Evolutionary conservation across 2,329 filamentous ascomycete species (phyloP).

Genomic region (Ceratocystis harringtonii): DNA sequence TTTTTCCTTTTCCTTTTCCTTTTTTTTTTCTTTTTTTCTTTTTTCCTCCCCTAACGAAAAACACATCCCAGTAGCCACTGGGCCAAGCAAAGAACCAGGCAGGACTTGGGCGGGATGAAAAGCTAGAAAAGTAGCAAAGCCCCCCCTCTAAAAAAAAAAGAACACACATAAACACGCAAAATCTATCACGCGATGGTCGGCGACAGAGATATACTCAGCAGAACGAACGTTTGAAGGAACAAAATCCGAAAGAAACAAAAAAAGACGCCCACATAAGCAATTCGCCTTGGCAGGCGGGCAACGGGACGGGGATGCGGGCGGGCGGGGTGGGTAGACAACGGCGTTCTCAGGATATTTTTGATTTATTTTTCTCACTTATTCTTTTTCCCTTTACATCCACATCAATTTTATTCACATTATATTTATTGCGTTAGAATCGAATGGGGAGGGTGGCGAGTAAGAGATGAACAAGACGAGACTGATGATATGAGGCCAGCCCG

Average conservation of each 20-base stretch:
- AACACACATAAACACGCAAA: background rate
- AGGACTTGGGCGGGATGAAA: background rate
- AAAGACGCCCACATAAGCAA: background rate
- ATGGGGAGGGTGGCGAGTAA: background rate
- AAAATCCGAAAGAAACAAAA: background rate
- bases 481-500: background rate
- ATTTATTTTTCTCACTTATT: conserved; percentile 3
- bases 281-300: background rate
- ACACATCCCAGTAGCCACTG: background rate
- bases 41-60: background rate
- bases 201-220: background rate
- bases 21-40: background rate
- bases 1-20: background rate
- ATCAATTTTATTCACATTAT: background rate
- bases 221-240: background rate
- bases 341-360: conserved; percentile 3
- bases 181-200: conserved; percentile 3
- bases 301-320: background rate
- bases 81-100: background rate
- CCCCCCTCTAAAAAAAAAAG: background rate
- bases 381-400: conserved; percentile 6
- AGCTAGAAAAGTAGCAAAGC: background rate
- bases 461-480: no score
- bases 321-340: background rate
- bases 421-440: background rate